phyloP scores from a whole-genome alignment of 2,329 filamentous ascomycete genomes.

The Aspergillus pseudoviridinutans region DNA sequence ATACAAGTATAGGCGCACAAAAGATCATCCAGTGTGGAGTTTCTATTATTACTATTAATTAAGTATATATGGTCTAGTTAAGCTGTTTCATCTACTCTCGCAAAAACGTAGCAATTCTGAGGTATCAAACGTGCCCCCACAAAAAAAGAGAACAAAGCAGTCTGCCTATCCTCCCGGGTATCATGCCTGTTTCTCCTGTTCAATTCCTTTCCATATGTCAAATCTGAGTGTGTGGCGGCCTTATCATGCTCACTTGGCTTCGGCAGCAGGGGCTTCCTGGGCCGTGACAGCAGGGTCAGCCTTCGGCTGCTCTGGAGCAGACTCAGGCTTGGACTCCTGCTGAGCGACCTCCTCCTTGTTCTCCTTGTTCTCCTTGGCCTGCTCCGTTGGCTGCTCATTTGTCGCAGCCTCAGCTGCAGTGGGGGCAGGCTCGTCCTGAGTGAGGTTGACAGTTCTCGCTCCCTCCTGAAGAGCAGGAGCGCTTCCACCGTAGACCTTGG shows the following conservation, averaged over 20 bases:
- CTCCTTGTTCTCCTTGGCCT: conserved; percentile 16
- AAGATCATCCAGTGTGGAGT: background rate
- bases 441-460: conserved; percentile 28
- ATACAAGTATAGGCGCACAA: background rate
- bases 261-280: conserved; percentile 8
- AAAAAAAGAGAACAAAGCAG: conserved; percentile 11
- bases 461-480: conserved; percentile 48
- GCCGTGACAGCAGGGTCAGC: conserved; percentile 19
- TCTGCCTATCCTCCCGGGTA: conserved; percentile 16
- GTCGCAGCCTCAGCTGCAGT: conserved; percentile 8
- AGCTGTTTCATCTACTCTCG: background rate
- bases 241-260: conserved; percentile 11
- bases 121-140: conserved; percentile 16
- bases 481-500: conserved; percentile 75
- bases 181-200: conserved; percentile 13
- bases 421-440: conserved; percentile 19
- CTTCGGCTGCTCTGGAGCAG: conserved; percentile 15
- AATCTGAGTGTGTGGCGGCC: background rate
- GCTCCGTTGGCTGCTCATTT: conserved; percentile 11
- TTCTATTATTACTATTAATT: conserved; percentile 3
- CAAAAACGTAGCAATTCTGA: conserved; percentile 7
- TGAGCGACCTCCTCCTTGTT: conserved; percentile 12
- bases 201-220: conserved; percentile 6
- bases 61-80: background rate
- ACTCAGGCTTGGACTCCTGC: conserved; percentile 10